Percentiles rank a stretch among this genome's conserved stretches.
Conservation (phyloP, 768 basidiomycete species). For the Albatrellus ellisii region DNA sequence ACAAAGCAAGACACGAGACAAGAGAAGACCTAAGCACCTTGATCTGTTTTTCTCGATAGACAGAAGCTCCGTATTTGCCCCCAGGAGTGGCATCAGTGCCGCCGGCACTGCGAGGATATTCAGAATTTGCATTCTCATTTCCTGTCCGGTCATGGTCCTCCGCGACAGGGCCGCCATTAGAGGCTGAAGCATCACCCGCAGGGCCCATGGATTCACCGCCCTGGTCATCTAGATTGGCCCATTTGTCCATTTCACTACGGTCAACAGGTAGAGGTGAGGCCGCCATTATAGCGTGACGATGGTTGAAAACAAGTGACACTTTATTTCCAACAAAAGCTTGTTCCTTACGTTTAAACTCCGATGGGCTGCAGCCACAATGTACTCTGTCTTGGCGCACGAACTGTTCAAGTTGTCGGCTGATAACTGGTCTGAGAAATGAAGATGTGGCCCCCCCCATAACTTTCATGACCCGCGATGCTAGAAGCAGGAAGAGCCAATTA, state of each 20-base stretch:
- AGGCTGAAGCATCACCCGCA: conserved; percentile 11
- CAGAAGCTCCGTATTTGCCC: conserved; percentile 10
- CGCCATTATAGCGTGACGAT: conserved; percentile 11
- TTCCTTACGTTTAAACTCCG: conserved; percentile 14
- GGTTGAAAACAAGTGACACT: conserved; percentile 3
- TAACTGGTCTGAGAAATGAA: no score
- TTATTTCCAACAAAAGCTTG: conserved; percentile 1
- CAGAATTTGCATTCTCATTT: conserved; percentile 7
- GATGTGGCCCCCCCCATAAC: no score
- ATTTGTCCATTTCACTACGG: conserved; percentile 14
- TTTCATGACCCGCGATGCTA: no score
- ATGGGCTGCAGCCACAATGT: conserved; percentile 10
- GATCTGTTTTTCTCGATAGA: conserved; percentile 58
- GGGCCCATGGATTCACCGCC: conserved; percentile 13
- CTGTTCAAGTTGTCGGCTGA: background rate
- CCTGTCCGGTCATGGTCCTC: conserved; percentile 12
- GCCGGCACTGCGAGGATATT: conserved; percentile 13
- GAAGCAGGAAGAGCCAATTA: no score
- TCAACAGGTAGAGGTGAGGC: conserved; percentile 15
- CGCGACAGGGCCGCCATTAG: conserved; percentile 11
- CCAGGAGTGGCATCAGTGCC: no score
- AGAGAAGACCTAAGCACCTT: conserved; percentile 77
- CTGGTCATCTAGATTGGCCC: conserved; percentile 13
- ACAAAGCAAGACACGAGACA: conserved; percentile 16
- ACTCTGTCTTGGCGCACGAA: background rate